Percentiles rank a stretch among this genome's conserved stretches.
phyloP scores from a whole-genome alignment of 805 yeast genomes.

The Nakazawaea wyomingensis region DNA sequence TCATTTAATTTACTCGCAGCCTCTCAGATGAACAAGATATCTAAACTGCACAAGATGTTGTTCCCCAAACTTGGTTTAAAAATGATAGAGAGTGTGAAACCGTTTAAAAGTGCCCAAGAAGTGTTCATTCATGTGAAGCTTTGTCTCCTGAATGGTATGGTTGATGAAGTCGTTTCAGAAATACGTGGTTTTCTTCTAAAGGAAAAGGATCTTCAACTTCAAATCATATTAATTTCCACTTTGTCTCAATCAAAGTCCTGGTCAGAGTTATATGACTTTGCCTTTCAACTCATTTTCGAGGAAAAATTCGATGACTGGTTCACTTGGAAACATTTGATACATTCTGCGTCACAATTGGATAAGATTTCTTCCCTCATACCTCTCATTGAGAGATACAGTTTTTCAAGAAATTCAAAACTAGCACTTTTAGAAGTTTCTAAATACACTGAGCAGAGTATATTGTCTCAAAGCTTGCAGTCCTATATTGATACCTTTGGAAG shows the following conservation, averaged over 20 bases:
- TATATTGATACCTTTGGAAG: slow-evolving; percentile 44
- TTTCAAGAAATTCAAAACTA: slow-evolving; percentile 52
- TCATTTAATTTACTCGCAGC: slow-evolving; percentile 48
- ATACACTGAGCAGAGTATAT: slow-evolving; percentile 13
- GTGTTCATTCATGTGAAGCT: slow-evolving; percentile 53
- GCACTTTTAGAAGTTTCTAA: slow-evolving; percentile 44
- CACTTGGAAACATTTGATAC: slow-evolving; percentile 58
- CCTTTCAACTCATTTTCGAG: slow-evolving; percentile 37
- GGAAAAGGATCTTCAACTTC: slow-evolving; percentile 57
- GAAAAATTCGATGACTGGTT: slow-evolving; percentile 67
- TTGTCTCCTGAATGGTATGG: slow-evolving; percentile 31
- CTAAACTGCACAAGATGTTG: slow-evolving; percentile 42
- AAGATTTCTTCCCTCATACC: slow-evolving; percentile 27
- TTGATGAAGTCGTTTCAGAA: slow-evolving; percentile 28
- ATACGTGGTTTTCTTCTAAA: slow-evolving; percentile 28
- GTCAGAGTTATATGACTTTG: slow-evolving; percentile 35
- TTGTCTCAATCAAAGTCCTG: slow-evolving; percentile 38
- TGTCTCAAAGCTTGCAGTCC: slow-evolving; percentile 23
- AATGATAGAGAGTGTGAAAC: slow-evolving; percentile 45
- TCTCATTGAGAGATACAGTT: slow-evolving; percentile 24
- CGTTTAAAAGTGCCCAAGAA: slow-evolving; percentile 60
- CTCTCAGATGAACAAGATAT: slow-evolving; percentile 26
- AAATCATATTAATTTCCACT: slow-evolving; percentile 45
- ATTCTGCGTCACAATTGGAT: slow-evolving; percentile 35
- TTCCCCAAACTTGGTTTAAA: slow-evolving; percentile 59